phyloP scores from a whole-genome alignment of 2,329 filamentous ascomycete genomes.

The Pseudogymnoascus sp. region DNA sequence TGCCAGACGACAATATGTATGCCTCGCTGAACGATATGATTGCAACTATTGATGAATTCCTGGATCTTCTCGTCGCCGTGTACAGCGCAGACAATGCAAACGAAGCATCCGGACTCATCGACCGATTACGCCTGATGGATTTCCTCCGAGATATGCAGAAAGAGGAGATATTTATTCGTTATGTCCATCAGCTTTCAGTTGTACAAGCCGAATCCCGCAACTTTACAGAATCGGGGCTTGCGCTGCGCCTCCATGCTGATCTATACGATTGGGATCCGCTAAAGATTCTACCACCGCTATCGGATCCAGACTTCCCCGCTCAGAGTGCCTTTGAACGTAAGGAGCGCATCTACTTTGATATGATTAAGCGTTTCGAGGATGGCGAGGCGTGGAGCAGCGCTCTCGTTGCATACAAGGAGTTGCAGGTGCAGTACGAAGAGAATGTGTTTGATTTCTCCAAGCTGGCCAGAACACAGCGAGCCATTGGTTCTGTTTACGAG shows the following conservation, averaged over 20 bases:
- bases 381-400: slow-evolving; percentile 92
- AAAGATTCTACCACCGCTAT: slow-evolving; percentile 55
- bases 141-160: slow-evolving; percentile 96
- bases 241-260: slow-evolving; percentile 83
- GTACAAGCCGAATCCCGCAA: slow-evolving; percentile 71
- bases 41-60: slow-evolving; percentile 76
- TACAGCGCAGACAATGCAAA: slow-evolving; percentile 67
- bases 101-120: slow-evolving; percentile 77
- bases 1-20: slow-evolving; percentile 66
- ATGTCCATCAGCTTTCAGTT: slow-evolving; percentile 82
- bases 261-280: slow-evolving; percentile 85
- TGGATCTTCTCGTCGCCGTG: slow-evolving; percentile 85
- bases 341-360: slow-evolving; percentile 84
- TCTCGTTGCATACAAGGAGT: slow-evolving; percentile 79
- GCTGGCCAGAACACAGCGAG: slow-evolving; percentile 77
- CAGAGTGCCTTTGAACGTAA: slow-evolving; percentile 90
- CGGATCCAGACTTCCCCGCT: slow-evolving; percentile 69
- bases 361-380: slow-evolving; percentile 91
- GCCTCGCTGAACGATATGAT: slow-evolving; percentile 71
- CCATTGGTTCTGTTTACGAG: slow-evolving; percentile 90
- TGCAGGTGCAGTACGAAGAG: slow-evolving; percentile 83
- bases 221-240: slow-evolving; percentile 79
- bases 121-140: slow-evolving; percentile 86
- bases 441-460: slow-evolving; percentile 89
- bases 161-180: slow-evolving; percentile 92